phyloP scores from a whole-genome alignment of 192 early-diverging fungal genomes.

The Diversispora epigaea region DNA sequence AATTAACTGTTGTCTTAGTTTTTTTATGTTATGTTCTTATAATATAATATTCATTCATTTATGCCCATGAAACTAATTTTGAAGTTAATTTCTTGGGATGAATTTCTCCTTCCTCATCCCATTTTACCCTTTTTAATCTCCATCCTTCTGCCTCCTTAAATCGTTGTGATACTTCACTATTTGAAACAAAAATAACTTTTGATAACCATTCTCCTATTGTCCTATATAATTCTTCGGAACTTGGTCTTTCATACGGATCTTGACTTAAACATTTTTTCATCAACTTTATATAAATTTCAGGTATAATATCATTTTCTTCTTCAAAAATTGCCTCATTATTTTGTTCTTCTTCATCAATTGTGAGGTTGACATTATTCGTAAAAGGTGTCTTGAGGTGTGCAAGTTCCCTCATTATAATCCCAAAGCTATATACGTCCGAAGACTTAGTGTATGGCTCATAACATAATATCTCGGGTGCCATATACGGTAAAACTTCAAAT shows the following conservation, averaged over 20 bases:
- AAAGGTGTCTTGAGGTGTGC: slow-evolving; percentile 40
- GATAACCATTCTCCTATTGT: neutral
- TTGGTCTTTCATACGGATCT: slow-evolving; percentile 23
- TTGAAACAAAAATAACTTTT: neutral
- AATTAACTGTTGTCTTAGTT: too few species aligned
- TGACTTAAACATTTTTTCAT: slow-evolving; percentile 21
- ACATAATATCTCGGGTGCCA: slow-evolving; percentile 42
- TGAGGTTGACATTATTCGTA: neutral
- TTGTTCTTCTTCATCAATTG: neutral
- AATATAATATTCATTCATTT: too few species aligned
- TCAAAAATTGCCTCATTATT: neutral
- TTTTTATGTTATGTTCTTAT: too few species aligned
- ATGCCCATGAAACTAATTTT: too few species aligned
- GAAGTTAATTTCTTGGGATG: too few species aligned
- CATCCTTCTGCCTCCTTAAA: neutral
- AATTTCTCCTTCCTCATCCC: too few species aligned
- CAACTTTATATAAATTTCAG: neutral
- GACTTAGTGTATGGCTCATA: slow-evolving; percentile 35
- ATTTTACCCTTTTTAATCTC: too few species aligned
- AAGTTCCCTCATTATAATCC: slow-evolving; percentile 49
- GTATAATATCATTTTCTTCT: neutral
- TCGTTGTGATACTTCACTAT: neutral
- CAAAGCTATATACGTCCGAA: slow-evolving; percentile 44
- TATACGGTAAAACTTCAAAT: slow-evolving; percentile 41
- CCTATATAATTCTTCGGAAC: slow-evolving; percentile 42